Base-by-base conservation (phyloP, 495 filamentous ascomycete species). In the Penicillium parvum region DNA sequence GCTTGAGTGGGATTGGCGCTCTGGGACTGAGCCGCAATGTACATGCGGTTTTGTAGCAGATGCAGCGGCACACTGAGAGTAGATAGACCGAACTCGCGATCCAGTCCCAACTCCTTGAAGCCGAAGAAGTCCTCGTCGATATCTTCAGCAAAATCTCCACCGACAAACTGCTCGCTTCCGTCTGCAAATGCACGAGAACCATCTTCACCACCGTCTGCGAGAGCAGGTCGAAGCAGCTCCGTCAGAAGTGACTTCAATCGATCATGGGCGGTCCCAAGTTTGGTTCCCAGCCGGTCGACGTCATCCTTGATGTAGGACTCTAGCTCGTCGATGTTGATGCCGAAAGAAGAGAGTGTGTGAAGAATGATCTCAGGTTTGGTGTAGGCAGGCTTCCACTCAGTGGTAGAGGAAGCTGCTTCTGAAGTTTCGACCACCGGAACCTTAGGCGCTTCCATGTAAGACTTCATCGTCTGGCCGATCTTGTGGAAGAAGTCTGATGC, bases 61-160 rank as follows among this genome's bases (percentile, higher is more conserved):
- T 99, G 92, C 15, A 99, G 74, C 14, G 92, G 92, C 22, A 99
- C 92, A 25, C 86, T 90, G 32, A 96, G 75, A 32, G 84, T 83
- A 14, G 86, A 81, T 40, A 90, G 73, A 10, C 89, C 88, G 57
- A 96, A 82, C 57, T 98, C 92, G 43, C 78, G 82, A 55, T 95
- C 91, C 20, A 98, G 74, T 12, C 92, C 92, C 23, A 97, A 75
- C 49, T 95, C 91, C 61, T 90, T 91, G 77, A 99, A 96, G 7
- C 92, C 92, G 51, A 99, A 97, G 76, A 96, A 99, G 68, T 99
- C 92, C 65, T 96, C 92, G 45, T 88, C 90, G 21, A 97, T 84
- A 53, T 97, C 92, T 66, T 95, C 92, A 1, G 92, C 92, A 60
- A 96, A 99, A 58, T 97, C 91, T 37, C 92, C 92, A 26, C 86